phyloP scores from a whole-genome alignment of 2,329 filamentous ascomycete species.

The Fusarium protoensiforme region DNA sequence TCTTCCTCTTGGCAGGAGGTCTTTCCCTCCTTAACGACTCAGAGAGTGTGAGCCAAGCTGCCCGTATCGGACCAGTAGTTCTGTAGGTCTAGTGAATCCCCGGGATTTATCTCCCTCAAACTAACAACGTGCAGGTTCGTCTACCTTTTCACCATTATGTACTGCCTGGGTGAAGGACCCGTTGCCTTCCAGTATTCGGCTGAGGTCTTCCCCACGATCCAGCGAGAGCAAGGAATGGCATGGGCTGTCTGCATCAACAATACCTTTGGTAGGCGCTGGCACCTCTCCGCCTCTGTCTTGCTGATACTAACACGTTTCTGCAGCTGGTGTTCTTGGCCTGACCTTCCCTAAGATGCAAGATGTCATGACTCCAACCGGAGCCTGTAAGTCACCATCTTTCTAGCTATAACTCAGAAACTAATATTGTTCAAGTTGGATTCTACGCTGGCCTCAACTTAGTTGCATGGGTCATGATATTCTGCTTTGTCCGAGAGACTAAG shows the following conservation, averaged over 20 bases:
- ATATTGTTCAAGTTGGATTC: slow-evolving; percentile 47
- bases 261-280: slow-evolving; percentile 35
- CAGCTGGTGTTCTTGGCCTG: slow-evolving; percentile 43
- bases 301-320: slow-evolving; percentile 5
- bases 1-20: slow-evolving; percentile 47
- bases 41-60: slow-evolving; percentile 21
- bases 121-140: slow-evolving; percentile 39
- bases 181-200: slow-evolving; percentile 54
- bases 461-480: slow-evolving; percentile 58
- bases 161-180: slow-evolving; percentile 50
- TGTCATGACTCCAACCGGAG: slow-evolving; percentile 47
- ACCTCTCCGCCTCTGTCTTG: neutral
- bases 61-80: slow-evolving; percentile 44
- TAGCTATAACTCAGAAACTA: neutral
- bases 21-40: slow-evolving; percentile 44
- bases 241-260: slow-evolving; percentile 53
- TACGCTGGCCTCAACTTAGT: slow-evolving; percentile 58
- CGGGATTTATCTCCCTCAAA: neutral
- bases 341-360: slow-evolving; percentile 48
- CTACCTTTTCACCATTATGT: slow-evolving; percentile 51
- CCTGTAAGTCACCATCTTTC: slow-evolving; percentile 30
- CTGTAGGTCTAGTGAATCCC: slow-evolving; percentile 21
- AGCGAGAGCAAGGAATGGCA: slow-evolving; percentile 53
- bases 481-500: slow-evolving; percentile 59
- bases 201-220: slow-evolving; percentile 52